Base-by-base conservation (phyloP, 2,329 filamentous ascomycete species). In the Colletotrichum limetticola region DNA sequence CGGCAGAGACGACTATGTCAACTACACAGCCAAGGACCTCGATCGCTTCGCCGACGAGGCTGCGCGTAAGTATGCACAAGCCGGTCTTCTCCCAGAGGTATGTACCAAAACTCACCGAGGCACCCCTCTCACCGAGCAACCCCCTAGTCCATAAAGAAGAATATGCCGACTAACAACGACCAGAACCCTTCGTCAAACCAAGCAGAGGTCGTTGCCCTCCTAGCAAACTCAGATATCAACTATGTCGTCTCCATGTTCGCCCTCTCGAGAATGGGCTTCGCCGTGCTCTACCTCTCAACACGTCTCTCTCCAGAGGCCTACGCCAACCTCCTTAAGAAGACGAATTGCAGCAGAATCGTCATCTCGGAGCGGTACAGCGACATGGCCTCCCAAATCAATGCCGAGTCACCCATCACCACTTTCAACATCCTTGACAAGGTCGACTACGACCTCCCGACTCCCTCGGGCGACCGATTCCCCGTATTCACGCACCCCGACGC, bases 201-300 rank as follows among this genome's bases (percentile, higher is more conserved):
- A 24, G 78, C 80, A 30, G 76, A 77, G n/a, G 84, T 87, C 1
- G 80, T 89, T 52, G 85, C 83, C 2, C 76, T 90, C 24, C 78
- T 89, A 16, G 86, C 84, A 1, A 79, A 83, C 8, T 88, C 87
- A 0, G 85, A 85, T 70, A 80, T 90, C 30, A 85, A 88, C 69
- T 88, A 88, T 69, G 81, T 90, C 49, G 81, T 89, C 28, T 84
- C 86, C n/a, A 80, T 88, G 12, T 82, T 90, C 37, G 87, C 87
- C 5, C 76, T 91, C 42, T 84, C 84, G 28, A 83, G 87, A 66
- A 79, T 91, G 60, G 88, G 88, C 5, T 88, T 87, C 78, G 83
- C 87, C 1, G 82, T 85, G 2, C 79, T 91, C 1, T 84, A 90
- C 42, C 81, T 91, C 2, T 90, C 88, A 0, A 89, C 87, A 2